Percentiles rank a stretch among this genome's conserved stretches.
phyloP scores from a whole-genome alignment of 1,284 basidiomycete species.

The Chalciporus sp. region DNA sequence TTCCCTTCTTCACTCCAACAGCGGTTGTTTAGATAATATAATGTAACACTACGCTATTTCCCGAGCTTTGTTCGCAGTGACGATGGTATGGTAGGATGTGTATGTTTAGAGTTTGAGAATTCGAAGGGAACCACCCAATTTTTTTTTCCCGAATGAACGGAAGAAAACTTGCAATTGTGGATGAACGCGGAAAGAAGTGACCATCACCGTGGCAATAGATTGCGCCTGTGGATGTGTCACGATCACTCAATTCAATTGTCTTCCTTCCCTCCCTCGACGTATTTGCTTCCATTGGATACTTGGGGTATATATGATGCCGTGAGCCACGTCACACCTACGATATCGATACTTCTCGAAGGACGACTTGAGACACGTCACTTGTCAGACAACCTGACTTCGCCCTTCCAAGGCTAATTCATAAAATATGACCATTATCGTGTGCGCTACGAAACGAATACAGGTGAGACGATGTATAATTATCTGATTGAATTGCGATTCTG shows the following conservation, averaged over 20 bases:
- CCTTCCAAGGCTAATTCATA: not conserved
- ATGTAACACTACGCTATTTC: slow-evolving; percentile 4
- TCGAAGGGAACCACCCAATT: too few relatives aligned
- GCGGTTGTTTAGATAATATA: not conserved
- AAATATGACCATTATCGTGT: not conserved
- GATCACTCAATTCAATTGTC: not conserved
- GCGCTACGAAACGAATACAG: slow-evolving; percentile 15
- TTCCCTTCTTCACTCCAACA: not conserved
- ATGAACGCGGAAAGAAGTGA: too few relatives aligned
- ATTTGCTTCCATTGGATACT: not conserved
- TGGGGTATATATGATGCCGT: not conserved
- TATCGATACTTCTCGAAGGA: too few relatives aligned
- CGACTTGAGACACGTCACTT: too few relatives aligned
- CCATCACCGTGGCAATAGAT: slow-evolving; percentile 1
- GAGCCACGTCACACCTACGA: not conserved
- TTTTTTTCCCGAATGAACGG: too few relatives aligned
- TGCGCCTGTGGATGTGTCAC: not conserved
- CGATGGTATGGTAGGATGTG: not conserved
- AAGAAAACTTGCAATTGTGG: too few relatives aligned
- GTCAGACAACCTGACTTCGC: not conserved
- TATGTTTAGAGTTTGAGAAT: slow-evolving; percentile 2
- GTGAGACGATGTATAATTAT: slow-evolving; percentile 8
- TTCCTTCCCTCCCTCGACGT: not conserved
- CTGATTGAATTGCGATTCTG: too few relatives aligned
- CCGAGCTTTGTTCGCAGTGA: not conserved